Base-by-base conservation (phyloP, 352 stramenopile genomes). In the Phytophthora sojae region DNA sequence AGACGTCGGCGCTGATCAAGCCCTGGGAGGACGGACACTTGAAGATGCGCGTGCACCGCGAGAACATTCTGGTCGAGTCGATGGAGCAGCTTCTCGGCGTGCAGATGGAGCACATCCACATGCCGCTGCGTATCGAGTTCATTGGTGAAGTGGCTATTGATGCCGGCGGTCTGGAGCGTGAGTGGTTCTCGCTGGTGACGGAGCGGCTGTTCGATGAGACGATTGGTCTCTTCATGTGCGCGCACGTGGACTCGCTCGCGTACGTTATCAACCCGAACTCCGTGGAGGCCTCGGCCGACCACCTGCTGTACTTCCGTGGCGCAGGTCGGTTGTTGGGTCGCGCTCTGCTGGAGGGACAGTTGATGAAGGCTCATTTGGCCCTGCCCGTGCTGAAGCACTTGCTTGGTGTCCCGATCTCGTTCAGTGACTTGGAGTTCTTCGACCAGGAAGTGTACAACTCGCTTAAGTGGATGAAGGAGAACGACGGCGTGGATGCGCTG, bases 261-360 rank as follows among this genome's bases (percentile, higher is more conserved):
- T 96, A 93, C 60, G 85, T 92, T 57, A 93, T 96, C 67, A 94
- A 95, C 74, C 81, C 85, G 14, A 94, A 94, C 74, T 93, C 86
- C 19, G 79, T 91, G 9, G 84, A 95, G 57, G 87, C 87, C 1
- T 93, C 86, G 64, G 95, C 97, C 1, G 89, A 99, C 69, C 97
- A 99, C 75, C 73, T 99, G 64, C 80, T 98, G n/a, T 99, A 99
- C 81, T 99, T 99, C 79, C 94, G 97, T 55, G 98, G 98, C 62
- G 86, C 97, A 0, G 97, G 96, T 2, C 86, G 97, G 6, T 80
- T 99, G 9, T 78, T 99, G 65, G 98, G 97, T 29, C 98, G 98
- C 68, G 97, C 97, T 30, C 75, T 99, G 37, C 84, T 98, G 11
- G 98, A 99, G 79, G 98, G 98, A 1, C 98, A 98, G 69, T 70